A percentile compares a stretch with the other conserved stretches of the same genome.
These are phyloP conservation scores for Carex pumila DNA, from an alignment of 176 grass and related monocot genomes.

Conservation along the genomic window DNA sequence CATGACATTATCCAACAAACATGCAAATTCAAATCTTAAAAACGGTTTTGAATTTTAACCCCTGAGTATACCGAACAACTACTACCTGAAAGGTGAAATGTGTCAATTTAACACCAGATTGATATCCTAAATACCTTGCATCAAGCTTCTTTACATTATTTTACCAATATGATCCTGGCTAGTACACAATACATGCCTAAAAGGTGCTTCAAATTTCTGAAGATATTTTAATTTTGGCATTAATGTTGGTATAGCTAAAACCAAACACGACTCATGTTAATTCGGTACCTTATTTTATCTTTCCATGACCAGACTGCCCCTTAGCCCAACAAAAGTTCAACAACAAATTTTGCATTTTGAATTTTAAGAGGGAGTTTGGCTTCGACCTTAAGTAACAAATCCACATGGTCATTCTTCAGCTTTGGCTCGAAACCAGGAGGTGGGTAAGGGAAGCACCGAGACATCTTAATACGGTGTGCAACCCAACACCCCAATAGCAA, in stretches of 20 bases:
- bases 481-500: slow-evolving; percentile 27
- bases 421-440: slow-evolving; percentile 45
- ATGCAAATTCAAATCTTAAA: not conserved
- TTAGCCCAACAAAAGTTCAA: not conserved
- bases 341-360: not conserved
- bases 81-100: not conserved
- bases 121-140: not conserved
- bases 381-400: slow-evolving; percentile 32
- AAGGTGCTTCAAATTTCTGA: not conserved
- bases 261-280: not conserved
- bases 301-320: not conserved
- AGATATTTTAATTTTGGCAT: not conserved
- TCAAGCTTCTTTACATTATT: not conserved
- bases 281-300: not conserved
- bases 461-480: slow-evolving; percentile 31
- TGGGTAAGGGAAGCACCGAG: slow-evolving; percentile 47
- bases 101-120: not conserved
- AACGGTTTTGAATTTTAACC: not conserved
- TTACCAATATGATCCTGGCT: not conserved
- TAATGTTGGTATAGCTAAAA: not conserved
- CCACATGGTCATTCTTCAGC: slow-evolving; percentile 13
- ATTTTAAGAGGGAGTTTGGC: not conserved
- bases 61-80: not conserved
- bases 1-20: not conserved
- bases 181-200: not conserved